These are phyloP conservation scores for Lactarius hatsudake DNA, from an alignment of 768 basidiomycete species.

Conservation along the genomic window DNA sequence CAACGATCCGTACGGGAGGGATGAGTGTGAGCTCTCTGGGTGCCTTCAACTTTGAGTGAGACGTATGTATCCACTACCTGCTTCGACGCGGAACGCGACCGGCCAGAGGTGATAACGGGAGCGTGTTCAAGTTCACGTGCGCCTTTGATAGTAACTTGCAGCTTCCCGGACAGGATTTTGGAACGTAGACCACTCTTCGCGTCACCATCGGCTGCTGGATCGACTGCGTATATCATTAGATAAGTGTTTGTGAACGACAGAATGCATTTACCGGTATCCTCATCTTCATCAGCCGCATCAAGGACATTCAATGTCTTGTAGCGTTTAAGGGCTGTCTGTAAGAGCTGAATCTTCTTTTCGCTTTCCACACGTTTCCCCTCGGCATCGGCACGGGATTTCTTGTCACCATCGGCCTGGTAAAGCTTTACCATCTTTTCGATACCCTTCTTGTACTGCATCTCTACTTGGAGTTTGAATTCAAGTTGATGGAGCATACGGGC, in stretches of 20 bases:
- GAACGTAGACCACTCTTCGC: conserved; percentile 88
- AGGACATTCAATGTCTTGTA: conserved; percentile 96
- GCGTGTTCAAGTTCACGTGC: conserved; percentile 96
- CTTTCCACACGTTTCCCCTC: conserved; percentile 93
- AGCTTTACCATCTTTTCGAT: conserved; percentile 99
- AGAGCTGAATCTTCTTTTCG: conserved; percentile 92
- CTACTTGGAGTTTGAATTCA: conserved; percentile 98
- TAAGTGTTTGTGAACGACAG: not conserved
- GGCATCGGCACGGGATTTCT: conserved; percentile 89
- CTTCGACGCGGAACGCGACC: conserved; percentile 76
- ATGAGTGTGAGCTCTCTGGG: conserved; percentile 87
- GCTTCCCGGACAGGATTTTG: conserved; percentile 92
- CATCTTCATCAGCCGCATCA: conserved; percentile 80
- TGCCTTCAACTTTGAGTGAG: conserved; percentile 95
- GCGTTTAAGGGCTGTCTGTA: conserved; percentile 87
- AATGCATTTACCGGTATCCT: conserved; percentile 57
- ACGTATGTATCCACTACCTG: conserved; percentile 81
- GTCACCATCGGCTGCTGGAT: conserved; percentile 53
- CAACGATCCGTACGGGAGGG: conserved; percentile 93
- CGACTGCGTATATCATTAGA: conserved; percentile 19
- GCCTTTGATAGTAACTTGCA: conserved; percentile 82
- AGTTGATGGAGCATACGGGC: conserved; percentile 97
- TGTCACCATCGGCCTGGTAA: conserved; percentile 95
- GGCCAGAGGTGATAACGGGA: conserved; percentile 58
- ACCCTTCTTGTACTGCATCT: conserved; percentile 96